Conservation (phyloP, 2,329 filamentous ascomycete species). For the Botrytis porri region DNA sequence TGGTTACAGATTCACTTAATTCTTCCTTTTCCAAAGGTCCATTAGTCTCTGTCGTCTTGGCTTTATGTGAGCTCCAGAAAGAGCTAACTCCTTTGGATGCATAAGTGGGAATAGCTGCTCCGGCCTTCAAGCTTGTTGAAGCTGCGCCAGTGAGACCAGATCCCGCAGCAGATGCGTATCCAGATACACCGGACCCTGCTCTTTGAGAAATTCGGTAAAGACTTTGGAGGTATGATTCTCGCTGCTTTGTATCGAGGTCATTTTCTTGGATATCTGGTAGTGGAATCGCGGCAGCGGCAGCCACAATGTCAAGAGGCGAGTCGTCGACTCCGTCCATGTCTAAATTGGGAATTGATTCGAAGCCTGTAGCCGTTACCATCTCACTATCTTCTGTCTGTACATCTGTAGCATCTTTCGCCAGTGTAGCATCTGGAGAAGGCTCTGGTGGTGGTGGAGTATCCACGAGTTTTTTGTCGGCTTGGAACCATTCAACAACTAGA, state of each 20-base stretch:
- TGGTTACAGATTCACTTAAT: constrained; percentile 2
- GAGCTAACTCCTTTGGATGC: constrained; percentile 18
- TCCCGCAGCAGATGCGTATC: constrained; percentile 12
- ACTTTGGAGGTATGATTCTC: constrained; percentile 20
- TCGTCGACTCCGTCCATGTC: constrained; percentile 9
- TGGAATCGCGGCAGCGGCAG: constrained; percentile 13
- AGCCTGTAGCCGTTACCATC: not conserved
- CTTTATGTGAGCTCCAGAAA: constrained; percentile 4
- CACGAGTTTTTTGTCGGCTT: not conserved
- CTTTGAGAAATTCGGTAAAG: constrained; percentile 15
- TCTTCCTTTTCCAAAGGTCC: not conserved
- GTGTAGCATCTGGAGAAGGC: not conserved
- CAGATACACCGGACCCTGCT: constrained; percentile 14
- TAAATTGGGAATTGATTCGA: constrained; percentile 2
- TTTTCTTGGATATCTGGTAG: constrained; percentile 18
- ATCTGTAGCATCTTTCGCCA: not conserved
- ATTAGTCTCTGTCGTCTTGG: not conserved
- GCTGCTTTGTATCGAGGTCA: constrained; percentile 12
- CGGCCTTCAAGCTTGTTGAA: constrained; percentile 7
- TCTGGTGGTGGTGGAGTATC: constrained; percentile 12
- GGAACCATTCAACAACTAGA: constrained; percentile 27
- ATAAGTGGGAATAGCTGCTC: constrained; percentile 12
- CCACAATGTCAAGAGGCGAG: constrained; percentile 16
- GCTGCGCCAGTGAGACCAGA: constrained; percentile 2
- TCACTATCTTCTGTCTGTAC: not conserved